phyloP scores from a whole-genome alignment of 495 filamentous ascomycete species.

The Talaromyces nanjingensis region DNA sequence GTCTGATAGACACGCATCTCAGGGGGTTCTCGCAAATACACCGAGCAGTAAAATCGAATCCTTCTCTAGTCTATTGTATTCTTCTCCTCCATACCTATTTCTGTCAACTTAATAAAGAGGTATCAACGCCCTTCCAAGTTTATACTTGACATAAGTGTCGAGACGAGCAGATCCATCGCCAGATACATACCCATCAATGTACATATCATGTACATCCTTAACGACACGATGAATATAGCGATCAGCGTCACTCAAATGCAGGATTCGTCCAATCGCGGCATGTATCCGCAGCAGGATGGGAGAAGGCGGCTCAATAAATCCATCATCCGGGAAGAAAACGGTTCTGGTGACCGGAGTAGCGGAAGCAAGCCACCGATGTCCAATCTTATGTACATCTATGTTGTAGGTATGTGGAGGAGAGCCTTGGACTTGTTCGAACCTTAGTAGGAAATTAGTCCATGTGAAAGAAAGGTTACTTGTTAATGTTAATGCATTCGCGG shows the following conservation, averaged over 20 bases:
- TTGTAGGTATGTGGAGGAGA: no score
- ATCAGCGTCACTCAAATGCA: slow-evolving; percentile 25
- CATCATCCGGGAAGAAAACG: slow-evolving; percentile 16
- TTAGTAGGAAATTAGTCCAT: no score
- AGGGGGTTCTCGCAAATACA: no score
- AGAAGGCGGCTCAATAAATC: slow-evolving; percentile 22
- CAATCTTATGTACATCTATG: no score
- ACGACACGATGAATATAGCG: slow-evolving; percentile 24
- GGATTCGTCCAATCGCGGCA: slow-evolving; percentile 27
- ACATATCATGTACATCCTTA: slow-evolving; percentile 19
- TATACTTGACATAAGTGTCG: slow-evolving; percentile 18
- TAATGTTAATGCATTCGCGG: neutral
- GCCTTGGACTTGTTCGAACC: no score
- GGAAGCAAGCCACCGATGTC: no score
- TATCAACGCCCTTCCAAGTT: slow-evolving; percentile 1
- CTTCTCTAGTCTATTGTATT: no score
- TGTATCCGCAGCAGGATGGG: slow-evolving; percentile 23
- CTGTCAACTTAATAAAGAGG: neutral
- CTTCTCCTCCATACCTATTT: no score
- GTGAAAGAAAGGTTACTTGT: no score
- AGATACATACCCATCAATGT: slow-evolving; percentile 10
- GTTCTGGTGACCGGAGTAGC: no score
- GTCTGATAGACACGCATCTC: no score
- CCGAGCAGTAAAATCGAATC: no score
- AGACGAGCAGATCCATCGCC: slow-evolving; percentile 19